These are phyloP conservation scores for Debaryomycetaceae sp. DNA, from an alignment of 1,139 yeast species.

Conservation along the genomic window DNA sequence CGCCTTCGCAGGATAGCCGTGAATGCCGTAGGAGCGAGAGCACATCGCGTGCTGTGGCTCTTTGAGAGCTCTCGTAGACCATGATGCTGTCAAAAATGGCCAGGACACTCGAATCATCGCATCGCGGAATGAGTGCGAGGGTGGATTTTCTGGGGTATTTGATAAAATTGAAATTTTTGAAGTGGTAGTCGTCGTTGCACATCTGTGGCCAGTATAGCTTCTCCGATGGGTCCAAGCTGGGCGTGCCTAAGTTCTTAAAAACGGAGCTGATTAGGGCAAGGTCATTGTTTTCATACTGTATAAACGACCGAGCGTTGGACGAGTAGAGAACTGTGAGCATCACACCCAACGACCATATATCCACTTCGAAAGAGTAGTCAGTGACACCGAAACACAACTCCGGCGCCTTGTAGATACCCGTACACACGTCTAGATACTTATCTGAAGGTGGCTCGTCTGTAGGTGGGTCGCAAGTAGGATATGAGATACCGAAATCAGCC, in stretches of 20 bases:
- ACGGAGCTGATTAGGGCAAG: conserved; percentile 62
- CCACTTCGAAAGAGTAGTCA: conserved; percentile 61
- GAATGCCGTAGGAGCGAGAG: neutral
- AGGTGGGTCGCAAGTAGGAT: conserved; percentile 18
- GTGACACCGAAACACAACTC: conserved; percentile 72
- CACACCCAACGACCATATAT: conserved; percentile 80
- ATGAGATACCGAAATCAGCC: conserved; percentile 83
- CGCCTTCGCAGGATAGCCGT: no score
- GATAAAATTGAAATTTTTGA: conserved; percentile 25
- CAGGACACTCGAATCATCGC: conserved; percentile 13
- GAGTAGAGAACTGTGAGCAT: conserved; percentile 61
- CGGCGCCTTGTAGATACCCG: conserved; percentile 79
- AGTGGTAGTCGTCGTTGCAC: conserved; percentile 27
- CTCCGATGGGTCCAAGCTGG: conserved; percentile 42
- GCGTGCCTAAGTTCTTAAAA: conserved; percentile 67
- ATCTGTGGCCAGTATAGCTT: conserved; percentile 36
- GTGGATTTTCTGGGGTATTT: conserved; percentile 13
- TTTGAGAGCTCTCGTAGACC: conserved; percentile 17
- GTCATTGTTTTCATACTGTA: conserved; percentile 51
- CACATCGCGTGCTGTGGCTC: conserved; percentile 14
- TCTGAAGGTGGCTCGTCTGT: conserved; percentile 42
- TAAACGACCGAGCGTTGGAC: conserved; percentile 37
- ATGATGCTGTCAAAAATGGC: conserved; percentile 22
- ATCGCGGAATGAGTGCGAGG: conserved; percentile 24
- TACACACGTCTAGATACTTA: conserved; percentile 70